phyloP scores from a whole-genome alignment of 108 stramenopile genomes.

The Nitzschia inconspicua region DNA sequence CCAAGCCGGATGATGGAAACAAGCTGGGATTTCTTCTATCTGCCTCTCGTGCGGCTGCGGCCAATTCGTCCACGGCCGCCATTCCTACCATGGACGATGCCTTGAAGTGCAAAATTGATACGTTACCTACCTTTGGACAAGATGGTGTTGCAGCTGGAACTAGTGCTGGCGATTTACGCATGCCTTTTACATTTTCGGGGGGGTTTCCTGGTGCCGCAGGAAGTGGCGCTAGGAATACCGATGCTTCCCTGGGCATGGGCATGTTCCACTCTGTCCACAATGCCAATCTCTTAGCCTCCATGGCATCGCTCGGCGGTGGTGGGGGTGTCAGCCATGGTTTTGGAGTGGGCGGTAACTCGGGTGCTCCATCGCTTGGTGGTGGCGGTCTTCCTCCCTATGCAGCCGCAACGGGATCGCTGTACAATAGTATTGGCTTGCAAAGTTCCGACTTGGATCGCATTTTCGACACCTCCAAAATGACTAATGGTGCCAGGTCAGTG shows the following conservation, averaged over 20 bases:
- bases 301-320: background rate
- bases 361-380: constrained; percentile 6
- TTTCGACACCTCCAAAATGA: too few relatives aligned
- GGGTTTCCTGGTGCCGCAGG: constrained; percentile 1
- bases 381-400: background rate
- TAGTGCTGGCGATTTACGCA: too few relatives aligned
- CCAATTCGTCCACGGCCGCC: background rate
- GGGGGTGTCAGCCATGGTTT: background rate
- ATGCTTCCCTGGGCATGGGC: constrained; percentile 1
- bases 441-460: too few relatives aligned
- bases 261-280: too few relatives aligned
- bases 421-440: too few relatives aligned
- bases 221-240: too few relatives aligned
- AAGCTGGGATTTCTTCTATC: constrained; percentile 4
- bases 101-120: background rate
- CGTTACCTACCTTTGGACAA: background rate
- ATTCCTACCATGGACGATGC: constrained; percentile 3
- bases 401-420: background rate
- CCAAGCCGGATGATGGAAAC: too few relatives aligned
- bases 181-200: too few relatives aligned
- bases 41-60: too few relatives aligned
- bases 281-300: background rate
- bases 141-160: background rate
- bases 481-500: too few relatives aligned
- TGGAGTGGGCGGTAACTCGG: constrained; percentile 10